Evolutionary conservation across 257 asterid species (phyloP).

Genomic region (Penstemon barbatus): DNA sequence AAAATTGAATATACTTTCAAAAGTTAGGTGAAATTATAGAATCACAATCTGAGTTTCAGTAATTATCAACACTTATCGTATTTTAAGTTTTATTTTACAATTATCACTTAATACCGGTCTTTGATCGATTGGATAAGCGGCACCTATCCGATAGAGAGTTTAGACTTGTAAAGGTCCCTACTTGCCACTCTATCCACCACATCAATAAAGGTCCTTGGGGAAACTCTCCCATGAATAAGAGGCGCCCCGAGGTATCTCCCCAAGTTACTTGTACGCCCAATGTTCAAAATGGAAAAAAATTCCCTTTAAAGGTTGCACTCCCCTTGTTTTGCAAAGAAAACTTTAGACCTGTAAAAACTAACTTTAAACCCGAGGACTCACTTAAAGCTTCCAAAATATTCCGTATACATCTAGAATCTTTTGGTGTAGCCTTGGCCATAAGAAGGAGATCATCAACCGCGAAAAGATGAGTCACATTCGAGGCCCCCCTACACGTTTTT

Average conservation of each 20-base stretch:
- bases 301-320: not conserved
- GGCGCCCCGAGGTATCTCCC: too few relatives aligned
- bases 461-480: not conserved
- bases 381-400: not conserved
- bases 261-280: not conserved
- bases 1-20: too few relatives aligned
- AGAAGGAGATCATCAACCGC: not conserved
- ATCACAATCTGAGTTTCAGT: too few relatives aligned
- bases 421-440: not conserved
- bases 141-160: too few relatives aligned
- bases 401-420: not conserved
- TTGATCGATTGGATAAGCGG: too few relatives aligned
- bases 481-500: not conserved
- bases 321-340: not conserved
- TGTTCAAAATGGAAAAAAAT: not conserved
- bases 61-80: too few relatives aligned
- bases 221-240: not conserved
- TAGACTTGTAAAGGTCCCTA: not conserved
- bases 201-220: not conserved
- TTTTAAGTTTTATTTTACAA: too few relatives aligned
- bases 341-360: not conserved
- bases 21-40: too few relatives aligned
- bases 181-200: not conserved
- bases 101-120: too few relatives aligned
- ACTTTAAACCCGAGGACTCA: not conserved